Base-by-base conservation (phyloP, 2,329 filamentous ascomycete species). In the Ophiocordyceps camponoti-leonardi region DNA sequence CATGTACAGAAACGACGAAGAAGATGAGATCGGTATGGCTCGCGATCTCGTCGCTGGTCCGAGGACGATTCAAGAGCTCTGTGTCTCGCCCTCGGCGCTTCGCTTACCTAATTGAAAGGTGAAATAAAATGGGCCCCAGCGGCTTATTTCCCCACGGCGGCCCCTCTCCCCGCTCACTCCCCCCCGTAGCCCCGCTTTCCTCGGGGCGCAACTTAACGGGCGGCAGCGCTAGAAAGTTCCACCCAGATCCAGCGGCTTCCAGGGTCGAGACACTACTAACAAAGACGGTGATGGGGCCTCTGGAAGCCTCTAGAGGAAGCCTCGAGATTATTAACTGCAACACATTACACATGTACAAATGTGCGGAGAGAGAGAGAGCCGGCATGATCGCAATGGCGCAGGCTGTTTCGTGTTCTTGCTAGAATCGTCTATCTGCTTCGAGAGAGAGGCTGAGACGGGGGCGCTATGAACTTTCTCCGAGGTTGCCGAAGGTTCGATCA, bases 161-260 rank as follows among this genome's bases (percentile, higher is more conserved):
- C 22, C 22, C 22, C 6, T 6, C 6, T 3, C 6, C 22, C 22
- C 6, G 10, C 26, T 28, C 10, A 8, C 26, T 28, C 10, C 7
- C 2, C 26, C 26, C 26, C 26, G 4, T 28, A 6, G 11, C 26
- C 26, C 26, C 26, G 10, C 26, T 28, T 28, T 28, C 6, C 26
- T 28, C 26, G 11, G 26, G 7, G 26, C 26, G 26, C 26, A 28
- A 10, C 7, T 10, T 11, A 28, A 8, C 26, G 26, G 26, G 26
- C 26, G 26, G 26, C 26, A 28, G 26, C 43, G 28, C 51, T 50
- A 44, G 48, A 49, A 49, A 18, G 20, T 62, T 63, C 61, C 51
- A 56, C 48, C 31, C 42, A 41, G 46, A 31, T 50, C 52, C 46
- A 50, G 49, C 49, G 43, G 44, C 28, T 48, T 49, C 51, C 44